These are phyloP conservation scores for Prunella vulgaris DNA, from an alignment of 257 asterid genomes.

Conservation along the genomic window DNA sequence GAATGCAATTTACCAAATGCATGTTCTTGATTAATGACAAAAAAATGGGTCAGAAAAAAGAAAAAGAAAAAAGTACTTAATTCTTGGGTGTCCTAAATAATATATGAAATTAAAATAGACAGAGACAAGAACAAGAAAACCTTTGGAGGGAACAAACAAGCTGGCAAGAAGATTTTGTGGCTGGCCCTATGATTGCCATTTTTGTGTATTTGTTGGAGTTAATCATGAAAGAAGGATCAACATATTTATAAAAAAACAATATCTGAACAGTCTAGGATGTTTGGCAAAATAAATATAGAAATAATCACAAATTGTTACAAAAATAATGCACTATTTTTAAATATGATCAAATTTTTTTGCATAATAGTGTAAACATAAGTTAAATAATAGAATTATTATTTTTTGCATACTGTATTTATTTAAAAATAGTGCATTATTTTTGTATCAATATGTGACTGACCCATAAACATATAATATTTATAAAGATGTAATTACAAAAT, in stretches of 20 bases:
- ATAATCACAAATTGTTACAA: no score
- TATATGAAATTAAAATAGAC: neutral
- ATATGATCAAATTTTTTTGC: no score
- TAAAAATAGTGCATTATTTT: no score
- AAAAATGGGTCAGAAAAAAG: neutral
- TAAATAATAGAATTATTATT: no score
- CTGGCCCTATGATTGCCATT: slow-evolving; percentile 29
- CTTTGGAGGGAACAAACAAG: slow-evolving; percentile 17
- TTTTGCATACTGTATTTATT: no score
- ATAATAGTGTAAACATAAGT: no score
- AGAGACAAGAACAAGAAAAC: slow-evolving; percentile 27
- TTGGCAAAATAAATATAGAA: neutral
- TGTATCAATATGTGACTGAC: no score
- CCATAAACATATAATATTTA: no score
- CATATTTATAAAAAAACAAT: neutral
- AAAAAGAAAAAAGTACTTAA: neutral
- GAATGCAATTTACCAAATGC: no score
- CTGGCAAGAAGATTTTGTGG: slow-evolving; percentile 36
- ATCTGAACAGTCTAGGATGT: neutral
- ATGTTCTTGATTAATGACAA: neutral
- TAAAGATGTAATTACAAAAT: no score
- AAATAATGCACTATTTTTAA: no score
- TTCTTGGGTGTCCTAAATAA: neutral
- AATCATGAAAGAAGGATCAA: neutral
- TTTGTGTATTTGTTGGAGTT: slow-evolving; percentile 7